Conservation (phyloP, 1,284 basidiomycete species). For the Heterobasidion parviporum region DNA sequence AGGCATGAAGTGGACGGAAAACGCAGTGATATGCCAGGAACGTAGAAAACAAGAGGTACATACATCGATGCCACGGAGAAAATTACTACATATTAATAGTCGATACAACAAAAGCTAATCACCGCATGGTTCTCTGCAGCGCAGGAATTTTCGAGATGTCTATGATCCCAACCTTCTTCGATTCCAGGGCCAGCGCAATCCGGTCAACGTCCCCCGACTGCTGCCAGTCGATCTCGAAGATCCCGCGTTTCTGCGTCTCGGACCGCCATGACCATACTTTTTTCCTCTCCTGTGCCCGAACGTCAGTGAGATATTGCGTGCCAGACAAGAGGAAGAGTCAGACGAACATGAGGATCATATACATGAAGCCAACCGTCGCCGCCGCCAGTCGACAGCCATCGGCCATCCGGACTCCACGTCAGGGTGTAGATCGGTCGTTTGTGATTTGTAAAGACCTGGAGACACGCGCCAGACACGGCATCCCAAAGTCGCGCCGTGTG, state of each 20-base stretch:
- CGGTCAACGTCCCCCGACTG: conserved; percentile 35
- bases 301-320: not conserved
- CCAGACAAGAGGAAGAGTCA: not conserved
- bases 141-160: conserved; percentile 39
- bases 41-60: too few relatives aligned
- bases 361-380: conserved; percentile 55
- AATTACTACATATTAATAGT: not conserved
- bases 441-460: conserved; percentile 60
- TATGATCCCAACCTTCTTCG: conserved; percentile 42
- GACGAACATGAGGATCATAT: conserved; percentile 37
- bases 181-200: conserved; percentile 52
- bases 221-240: conserved; percentile 65
- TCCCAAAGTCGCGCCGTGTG: conserved; percentile 72
- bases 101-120: not conserved
- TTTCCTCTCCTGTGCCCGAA: conserved; percentile 27
- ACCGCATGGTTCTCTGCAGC: conserved; percentile 13
- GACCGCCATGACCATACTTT: conserved; percentile 53
- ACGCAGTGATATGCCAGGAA: too few relatives aligned
- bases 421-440: conserved; percentile 59
- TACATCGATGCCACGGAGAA: too few relatives aligned
- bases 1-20: not conserved
- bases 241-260: conserved; percentile 39
- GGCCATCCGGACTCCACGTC: conserved; percentile 59
- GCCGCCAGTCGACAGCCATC: conserved; percentile 49
- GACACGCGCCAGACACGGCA: conserved; percentile 61